Percentiles rank a stretch among this genome's conserved stretches.
Evolutionary conservation across 2,329 filamentous ascomycete species (phyloP).

Genomic region (Beauveria rudraprayagi): DNA sequence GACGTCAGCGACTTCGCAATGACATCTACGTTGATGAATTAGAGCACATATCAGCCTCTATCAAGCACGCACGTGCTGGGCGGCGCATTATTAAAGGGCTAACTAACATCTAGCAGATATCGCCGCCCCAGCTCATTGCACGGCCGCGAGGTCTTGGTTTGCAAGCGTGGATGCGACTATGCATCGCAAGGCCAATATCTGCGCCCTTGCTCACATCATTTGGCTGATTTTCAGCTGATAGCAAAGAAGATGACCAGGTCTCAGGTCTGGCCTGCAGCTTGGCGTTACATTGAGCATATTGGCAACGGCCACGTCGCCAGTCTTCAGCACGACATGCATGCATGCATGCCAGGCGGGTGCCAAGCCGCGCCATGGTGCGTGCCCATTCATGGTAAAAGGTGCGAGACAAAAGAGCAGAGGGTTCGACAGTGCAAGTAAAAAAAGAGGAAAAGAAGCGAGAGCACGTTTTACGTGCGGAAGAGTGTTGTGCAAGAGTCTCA

Average conservation of each 20-base stretch:
- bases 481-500: background rate
- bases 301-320: background rate
- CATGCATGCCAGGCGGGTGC: background rate
- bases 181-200: background rate
- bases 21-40: background rate
- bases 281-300: background rate
- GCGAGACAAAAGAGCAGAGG: background rate
- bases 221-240: background rate
- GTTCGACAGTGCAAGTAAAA: background rate
- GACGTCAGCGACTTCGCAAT: background rate
- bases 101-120: background rate
- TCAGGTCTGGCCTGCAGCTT: background rate
- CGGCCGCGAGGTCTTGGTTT: background rate
- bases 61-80: too few species aligned
- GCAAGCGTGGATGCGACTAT: background rate
- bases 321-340: constrained; percentile 5
- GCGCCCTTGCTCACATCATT: background rate
- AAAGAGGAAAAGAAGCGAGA: background rate
- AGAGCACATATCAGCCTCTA: background rate
- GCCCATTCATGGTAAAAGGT: background rate
- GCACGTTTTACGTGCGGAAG: background rate
- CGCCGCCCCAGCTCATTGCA: background rate
- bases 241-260: background rate
- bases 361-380: background rate
- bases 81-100: too few species aligned